These are phyloP conservation scores for Phlyctochytrium bullatum DNA, from an alignment of 192 early-diverging fungal species.

Conservation along the genomic window DNA sequence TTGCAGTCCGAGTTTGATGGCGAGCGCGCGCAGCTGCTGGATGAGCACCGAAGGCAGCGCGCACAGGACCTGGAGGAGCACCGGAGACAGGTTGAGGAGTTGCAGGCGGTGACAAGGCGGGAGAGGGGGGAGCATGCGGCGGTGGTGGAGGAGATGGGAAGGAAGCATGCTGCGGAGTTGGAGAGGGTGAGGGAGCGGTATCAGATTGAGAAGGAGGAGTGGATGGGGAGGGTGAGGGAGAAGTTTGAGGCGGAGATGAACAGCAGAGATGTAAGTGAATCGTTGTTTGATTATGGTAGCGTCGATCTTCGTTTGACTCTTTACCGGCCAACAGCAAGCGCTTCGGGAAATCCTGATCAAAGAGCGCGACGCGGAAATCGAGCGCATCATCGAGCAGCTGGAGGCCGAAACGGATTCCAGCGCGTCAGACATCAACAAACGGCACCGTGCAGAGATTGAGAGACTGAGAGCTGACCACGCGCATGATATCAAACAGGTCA, in stretches of 20 bases:
- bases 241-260: conserved; percentile 48
- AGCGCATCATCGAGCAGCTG: conserved; percentile 53
- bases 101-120: no score
- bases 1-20: conserved; percentile 49
- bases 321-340: conserved; percentile 33
- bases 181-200: conserved; percentile 38
- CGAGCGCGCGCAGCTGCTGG: conserved; percentile 29
- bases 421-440: conserved; percentile 42
- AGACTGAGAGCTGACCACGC: conserved; percentile 43
- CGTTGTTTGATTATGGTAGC: background rate
- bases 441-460: conserved; percentile 54
- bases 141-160: conserved; percentile 32
- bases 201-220: conserved; percentile 54
- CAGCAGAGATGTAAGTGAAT: conserved; percentile 36
- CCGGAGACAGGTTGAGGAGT: conserved; percentile 36
- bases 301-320: no score
- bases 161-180: conserved; percentile 36
- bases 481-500: conserved; percentile 51
- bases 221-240: conserved; percentile 46
- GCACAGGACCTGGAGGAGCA: conserved; percentile 26
- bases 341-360: conserved; percentile 54
- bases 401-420: conserved; percentile 51
- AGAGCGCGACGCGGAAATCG: conserved; percentile 57
- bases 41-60: conserved; percentile 31
- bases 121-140: conserved; percentile 33